Conservation (phyloP, 2,329 filamentous ascomycete species). For the Nigrospora osmanthi region DNA sequence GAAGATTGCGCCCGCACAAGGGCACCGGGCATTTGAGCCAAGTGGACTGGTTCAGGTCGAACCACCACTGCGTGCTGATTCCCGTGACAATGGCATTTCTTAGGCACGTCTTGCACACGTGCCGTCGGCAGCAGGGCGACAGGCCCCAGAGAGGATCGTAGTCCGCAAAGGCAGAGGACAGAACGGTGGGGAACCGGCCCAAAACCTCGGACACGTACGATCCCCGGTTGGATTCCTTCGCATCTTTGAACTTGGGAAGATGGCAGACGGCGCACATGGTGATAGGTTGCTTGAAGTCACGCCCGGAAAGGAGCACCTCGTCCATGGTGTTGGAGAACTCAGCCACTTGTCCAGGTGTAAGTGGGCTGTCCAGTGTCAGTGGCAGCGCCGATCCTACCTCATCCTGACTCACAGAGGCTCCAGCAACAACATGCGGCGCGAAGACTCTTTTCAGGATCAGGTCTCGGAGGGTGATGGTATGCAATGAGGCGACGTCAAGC, state of each 20-base stretch:
- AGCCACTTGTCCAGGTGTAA: slow-evolving; percentile 4
- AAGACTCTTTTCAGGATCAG: slow-evolving; percentile 5
- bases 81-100: slow-evolving; percentile 4
- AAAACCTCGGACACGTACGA: slow-evolving; percentile 6
- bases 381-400: background rate
- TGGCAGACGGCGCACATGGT: slow-evolving; percentile 7
- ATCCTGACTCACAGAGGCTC: background rate
- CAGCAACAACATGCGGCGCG: slow-evolving; percentile 3
- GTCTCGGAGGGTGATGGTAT: slow-evolving; percentile 4
- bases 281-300: slow-evolving; percentile 4
- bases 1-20: slow-evolving; percentile 3
- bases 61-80: slow-evolving; percentile 5
- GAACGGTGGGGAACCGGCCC: slow-evolving; percentile 3
- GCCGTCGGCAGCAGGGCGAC: slow-evolving; percentile 5
- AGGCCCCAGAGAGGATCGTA: slow-evolving; percentile 3
- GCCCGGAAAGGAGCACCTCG: slow-evolving; percentile 2
- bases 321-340: slow-evolving; percentile 5
- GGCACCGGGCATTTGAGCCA: slow-evolving; percentile 7
- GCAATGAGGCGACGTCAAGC: background rate
- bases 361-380: slow-evolving; percentile 5
- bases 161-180: slow-evolving; percentile 4
- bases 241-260: slow-evolving; percentile 7
- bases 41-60: slow-evolving; percentile 1
- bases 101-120: slow-evolving; percentile 7
- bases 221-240: background rate